phyloP scores from a whole-genome alignment of 139 green algal species.

The Klebsormidium nitens region DNA sequence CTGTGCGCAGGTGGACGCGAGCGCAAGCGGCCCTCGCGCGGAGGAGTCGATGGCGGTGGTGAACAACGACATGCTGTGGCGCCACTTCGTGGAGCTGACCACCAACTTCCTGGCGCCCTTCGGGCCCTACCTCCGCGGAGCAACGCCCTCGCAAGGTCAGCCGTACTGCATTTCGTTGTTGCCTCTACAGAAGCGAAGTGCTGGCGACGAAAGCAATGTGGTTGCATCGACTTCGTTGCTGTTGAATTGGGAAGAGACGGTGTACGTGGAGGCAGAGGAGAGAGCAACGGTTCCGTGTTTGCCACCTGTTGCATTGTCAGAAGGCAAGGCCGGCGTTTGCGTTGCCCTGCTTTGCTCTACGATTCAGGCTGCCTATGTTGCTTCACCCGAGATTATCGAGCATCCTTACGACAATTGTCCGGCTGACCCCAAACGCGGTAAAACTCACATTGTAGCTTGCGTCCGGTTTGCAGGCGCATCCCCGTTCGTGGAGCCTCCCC shows the following conservation, averaged over 20 bases:
- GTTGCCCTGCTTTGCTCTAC: no score
- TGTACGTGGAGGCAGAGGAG: no score
- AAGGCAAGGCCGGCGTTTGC: no score
- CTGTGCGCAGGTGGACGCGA: constrained; percentile 34
- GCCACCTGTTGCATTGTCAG: no score
- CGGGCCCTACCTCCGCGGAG: constrained; percentile 54
- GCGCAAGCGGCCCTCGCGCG: constrained; percentile 36
- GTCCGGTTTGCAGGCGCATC: constrained; percentile 15
- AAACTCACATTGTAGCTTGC: background rate
- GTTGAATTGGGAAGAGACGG: no score
- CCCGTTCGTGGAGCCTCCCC: constrained; percentile 23
- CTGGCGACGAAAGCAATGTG: no score
- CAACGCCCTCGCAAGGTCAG: constrained; percentile 22
- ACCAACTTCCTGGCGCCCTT: constrained; percentile 70
- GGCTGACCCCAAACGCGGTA: background rate
- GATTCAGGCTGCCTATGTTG: no score
- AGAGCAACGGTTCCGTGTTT: no score
- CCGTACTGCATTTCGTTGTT: background rate
- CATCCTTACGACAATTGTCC: no score
- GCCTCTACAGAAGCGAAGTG: background rate
- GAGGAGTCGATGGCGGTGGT: constrained; percentile 47
- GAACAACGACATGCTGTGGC: constrained; percentile 62
- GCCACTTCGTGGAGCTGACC: constrained; percentile 77
- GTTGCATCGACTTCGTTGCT: no score
- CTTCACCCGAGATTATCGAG: no score